phyloP scores from a whole-genome alignment of 495 filamentous ascomycete species.

The Trichocladium antarcticum region DNA sequence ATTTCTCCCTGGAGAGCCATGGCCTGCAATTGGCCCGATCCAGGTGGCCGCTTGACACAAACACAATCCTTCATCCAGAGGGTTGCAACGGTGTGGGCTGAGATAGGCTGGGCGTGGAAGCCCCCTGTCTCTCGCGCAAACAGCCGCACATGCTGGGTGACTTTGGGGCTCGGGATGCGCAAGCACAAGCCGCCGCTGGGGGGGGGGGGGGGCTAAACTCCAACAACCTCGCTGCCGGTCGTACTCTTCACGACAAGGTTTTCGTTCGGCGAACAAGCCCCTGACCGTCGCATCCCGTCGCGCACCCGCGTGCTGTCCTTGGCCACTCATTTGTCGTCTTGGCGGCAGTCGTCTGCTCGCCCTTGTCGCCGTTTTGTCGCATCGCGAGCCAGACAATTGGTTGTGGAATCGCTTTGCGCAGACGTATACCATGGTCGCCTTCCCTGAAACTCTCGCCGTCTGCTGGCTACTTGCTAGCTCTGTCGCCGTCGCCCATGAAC shows the following conservation, averaged over 20 bases:
- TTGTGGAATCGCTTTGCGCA: no score
- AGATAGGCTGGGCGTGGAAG: not conserved
- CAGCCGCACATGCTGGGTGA: no score
- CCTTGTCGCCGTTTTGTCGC: not conserved
- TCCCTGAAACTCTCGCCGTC: not conserved
- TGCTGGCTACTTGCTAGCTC: conserved; percentile 4
- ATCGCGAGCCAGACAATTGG: no score
- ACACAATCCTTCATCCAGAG: not conserved
- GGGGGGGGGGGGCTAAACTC: no score
- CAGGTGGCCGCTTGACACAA: not conserved
- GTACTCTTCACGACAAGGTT: not conserved
- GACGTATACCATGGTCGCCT: not conserved
- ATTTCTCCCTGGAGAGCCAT: not conserved
- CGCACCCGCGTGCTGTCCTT: conserved; percentile 1
- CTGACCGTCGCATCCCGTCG: not conserved
- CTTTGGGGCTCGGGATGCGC: not conserved
- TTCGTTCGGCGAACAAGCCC: not conserved
- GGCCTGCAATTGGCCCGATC: not conserved
- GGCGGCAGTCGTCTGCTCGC: not conserved
- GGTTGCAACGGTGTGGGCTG: not conserved
- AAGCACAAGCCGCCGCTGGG: no score
- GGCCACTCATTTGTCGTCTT: not conserved
- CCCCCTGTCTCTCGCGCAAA: not conserved
- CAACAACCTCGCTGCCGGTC: not conserved
- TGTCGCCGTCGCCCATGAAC: conserved; percentile 1